phyloP scores from a whole-genome alignment of 2,329 filamentous ascomycete genomes.

The Cercospora canescens region DNA sequence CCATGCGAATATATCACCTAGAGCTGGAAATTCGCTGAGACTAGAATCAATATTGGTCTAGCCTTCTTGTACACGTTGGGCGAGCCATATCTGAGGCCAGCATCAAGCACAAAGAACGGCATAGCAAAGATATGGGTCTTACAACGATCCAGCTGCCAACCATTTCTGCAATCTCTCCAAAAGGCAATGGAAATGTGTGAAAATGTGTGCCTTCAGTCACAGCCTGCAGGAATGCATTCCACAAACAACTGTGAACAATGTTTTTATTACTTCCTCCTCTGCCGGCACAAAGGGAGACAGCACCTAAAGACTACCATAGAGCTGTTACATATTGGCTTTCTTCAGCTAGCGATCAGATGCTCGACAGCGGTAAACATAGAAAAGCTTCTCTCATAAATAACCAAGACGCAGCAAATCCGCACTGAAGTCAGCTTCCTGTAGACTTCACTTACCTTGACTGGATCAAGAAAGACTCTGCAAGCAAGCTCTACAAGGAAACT shows the following conservation, averaged over 20 bases:
- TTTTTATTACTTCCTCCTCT: neutral
- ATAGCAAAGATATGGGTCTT: no score
- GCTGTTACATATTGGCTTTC: neutral
- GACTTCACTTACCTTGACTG: neutral
- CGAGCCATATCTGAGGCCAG: no score
- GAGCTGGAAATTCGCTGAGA: no score
- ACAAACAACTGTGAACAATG: neutral
- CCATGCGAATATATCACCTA: no score
- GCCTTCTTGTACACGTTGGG: no score
- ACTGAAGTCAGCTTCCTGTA: neutral
- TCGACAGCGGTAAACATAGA: neutral
- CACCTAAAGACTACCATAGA: neutral
- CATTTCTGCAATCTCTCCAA: neutral
- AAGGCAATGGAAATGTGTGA: neutral
- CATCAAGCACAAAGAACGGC: no score
- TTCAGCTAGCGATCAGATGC: neutral
- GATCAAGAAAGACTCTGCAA: neutral
- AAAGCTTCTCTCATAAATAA: neutral
- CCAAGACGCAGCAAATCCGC: neutral
- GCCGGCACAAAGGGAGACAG: neutral
- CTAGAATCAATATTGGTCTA: no score
- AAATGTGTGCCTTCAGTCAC: neutral
- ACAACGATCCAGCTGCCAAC: no score
- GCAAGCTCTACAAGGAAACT: neutral
- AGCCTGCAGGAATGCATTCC: neutral